A percentile compares a stretch with the other conserved stretches of the same genome.
Conservation (phyloP, 257 asterid genomes). For the Solanum okadae region DNA sequence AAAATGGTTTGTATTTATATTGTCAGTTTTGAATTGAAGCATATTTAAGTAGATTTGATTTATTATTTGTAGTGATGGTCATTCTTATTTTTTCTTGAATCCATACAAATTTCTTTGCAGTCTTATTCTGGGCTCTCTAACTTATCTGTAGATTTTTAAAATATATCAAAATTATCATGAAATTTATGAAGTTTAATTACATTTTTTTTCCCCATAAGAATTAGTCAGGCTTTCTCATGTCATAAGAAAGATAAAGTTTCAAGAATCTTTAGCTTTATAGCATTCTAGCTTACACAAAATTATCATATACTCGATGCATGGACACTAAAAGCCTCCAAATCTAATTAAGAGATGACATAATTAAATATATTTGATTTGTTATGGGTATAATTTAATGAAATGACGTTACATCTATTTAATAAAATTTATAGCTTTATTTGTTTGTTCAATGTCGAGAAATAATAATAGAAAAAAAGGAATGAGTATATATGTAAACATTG, state of each 20-base stretch:
- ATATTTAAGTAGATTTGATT: not conserved
- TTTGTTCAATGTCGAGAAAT: not conserved
- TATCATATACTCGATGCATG: not conserved
- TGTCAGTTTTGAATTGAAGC: not conserved
- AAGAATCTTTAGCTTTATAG: too few species aligned
- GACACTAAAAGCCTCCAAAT: not conserved
- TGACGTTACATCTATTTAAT: not conserved
- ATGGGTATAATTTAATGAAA: not conserved
- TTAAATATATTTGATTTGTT: not conserved
- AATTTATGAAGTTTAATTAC: not conserved
- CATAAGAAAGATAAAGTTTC: not conserved
- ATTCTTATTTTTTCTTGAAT: too few species aligned
- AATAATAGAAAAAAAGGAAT: too few species aligned
- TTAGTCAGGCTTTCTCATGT: not conserved
- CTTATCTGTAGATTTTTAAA: too few species aligned
- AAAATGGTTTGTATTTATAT: too few species aligned
- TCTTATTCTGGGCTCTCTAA: not conserved
- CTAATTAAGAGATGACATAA: not conserved
- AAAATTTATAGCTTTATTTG: not conserved
- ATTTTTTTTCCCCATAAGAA: not conserved
- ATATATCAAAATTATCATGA: too few species aligned
- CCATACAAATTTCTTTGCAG: not conserved
- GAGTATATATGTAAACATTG: too few species aligned
- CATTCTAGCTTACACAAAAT: not conserved
- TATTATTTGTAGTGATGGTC: too few species aligned